phyloP scores from a whole-genome alignment of 1,284 basidiomycete species.

The Heliocybe sulcata region DNA sequence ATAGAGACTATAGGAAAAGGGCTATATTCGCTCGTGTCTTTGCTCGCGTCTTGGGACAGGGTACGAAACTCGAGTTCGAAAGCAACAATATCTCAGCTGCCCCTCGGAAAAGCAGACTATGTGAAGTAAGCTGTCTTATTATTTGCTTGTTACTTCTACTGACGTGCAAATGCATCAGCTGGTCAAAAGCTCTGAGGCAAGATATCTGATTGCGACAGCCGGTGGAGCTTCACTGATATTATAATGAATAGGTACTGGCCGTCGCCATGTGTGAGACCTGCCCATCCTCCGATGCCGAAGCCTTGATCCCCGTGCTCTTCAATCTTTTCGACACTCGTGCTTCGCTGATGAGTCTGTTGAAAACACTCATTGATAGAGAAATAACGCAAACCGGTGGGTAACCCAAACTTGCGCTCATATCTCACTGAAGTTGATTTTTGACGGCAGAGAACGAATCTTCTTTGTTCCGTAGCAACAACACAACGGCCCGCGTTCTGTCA shows the following conservation, averaged over 20 bases:
- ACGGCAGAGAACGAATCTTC: constrained; percentile 65
- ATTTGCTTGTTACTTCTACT: constrained; percentile 2
- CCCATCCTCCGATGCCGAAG: constrained; percentile 71
- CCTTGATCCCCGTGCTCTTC: constrained; percentile 80
- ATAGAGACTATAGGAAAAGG: constrained; percentile 66
- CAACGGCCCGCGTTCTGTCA: constrained; percentile 78
- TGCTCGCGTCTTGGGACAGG: constrained; percentile 77
- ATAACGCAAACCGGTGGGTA: constrained; percentile 64
- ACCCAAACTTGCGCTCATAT: neutral
- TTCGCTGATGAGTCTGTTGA: constrained; percentile 70
- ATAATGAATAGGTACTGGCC: constrained; percentile 67
- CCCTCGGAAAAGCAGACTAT: constrained; percentile 50
- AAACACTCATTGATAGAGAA: constrained; percentile 81
- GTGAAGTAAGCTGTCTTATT: constrained; percentile 47
- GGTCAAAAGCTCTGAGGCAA: constrained; percentile 67
- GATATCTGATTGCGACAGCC: constrained; percentile 13
- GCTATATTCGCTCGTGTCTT: constrained; percentile 87
- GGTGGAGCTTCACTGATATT: constrained; percentile 3
- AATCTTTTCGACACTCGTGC: constrained; percentile 79
- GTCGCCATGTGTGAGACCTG: constrained; percentile 84
- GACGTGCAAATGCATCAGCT: constrained; percentile 33
- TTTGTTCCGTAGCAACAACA: constrained; percentile 83
- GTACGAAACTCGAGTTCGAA: constrained; percentile 62
- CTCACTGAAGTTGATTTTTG: constrained; percentile 3
- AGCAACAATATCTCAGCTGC: constrained; percentile 40